Conservation (phyloP, 177 flowering plant genomes). For the Telopea speciosissima region DNA sequence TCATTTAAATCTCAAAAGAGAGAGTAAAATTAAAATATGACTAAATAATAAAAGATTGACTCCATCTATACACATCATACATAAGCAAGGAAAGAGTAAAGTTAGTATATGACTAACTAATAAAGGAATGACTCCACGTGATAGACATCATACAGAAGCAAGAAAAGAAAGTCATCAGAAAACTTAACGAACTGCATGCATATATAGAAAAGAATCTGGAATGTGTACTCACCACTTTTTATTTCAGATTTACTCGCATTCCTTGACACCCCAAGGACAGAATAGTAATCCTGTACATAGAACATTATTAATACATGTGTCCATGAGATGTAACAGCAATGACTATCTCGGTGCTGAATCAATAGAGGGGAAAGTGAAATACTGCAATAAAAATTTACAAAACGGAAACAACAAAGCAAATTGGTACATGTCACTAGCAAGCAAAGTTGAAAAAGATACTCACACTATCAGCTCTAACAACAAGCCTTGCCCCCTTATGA, state of each 20-base stretch:
- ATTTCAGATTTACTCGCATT: conserved; percentile 85
- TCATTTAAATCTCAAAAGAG: not conserved
- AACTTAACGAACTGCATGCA: not conserved
- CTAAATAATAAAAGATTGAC: not conserved
- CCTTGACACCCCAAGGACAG: conserved; percentile 84
- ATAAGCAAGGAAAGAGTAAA: not conserved
- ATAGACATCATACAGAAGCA: not conserved
- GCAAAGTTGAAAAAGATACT: conserved; percentile 21
- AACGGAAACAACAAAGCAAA: conserved; percentile 1
- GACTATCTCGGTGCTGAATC: not conserved
- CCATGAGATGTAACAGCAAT: conserved; percentile 1
- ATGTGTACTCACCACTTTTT: conserved; percentile 60
- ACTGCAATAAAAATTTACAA: not conserved
- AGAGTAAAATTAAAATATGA: not conserved
- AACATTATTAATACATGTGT: conserved; percentile 5
- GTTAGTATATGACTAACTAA: not conserved
- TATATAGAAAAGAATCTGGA: not conserved
- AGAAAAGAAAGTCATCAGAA: not conserved
- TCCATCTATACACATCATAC: not conserved
- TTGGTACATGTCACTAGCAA: not conserved
- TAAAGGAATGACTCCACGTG: not conserved
- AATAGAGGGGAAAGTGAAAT: not conserved
- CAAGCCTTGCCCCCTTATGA: conserved; percentile 46
- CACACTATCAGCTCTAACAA: conserved; percentile 74
- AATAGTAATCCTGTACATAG: conserved; percentile 65